Evolutionary conservation across 768 basidiomycete species (phyloP).

Genomic region (Chalciporus chontae): DNA sequence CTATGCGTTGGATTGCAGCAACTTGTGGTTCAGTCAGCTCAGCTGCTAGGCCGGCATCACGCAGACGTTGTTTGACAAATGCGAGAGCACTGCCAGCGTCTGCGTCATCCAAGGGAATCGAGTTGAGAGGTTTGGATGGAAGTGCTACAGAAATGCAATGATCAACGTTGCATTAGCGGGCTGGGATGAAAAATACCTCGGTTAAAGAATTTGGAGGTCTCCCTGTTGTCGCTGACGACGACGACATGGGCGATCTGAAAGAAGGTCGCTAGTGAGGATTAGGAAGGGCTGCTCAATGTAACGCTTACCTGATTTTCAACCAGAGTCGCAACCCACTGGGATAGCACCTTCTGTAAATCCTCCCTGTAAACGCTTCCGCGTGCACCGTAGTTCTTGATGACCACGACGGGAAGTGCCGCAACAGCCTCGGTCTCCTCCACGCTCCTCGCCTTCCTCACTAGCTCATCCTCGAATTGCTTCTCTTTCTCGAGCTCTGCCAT

Average conservation of each 20-base stretch:
- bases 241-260: slow-evolving; percentile 87
- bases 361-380: slow-evolving; percentile 57
- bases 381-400: slow-evolving; percentile 75
- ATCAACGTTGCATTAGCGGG: neutral
- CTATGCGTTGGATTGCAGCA: slow-evolving; percentile 66
- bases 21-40: slow-evolving; percentile 55
- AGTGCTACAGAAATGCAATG: slow-evolving; percentile 49
- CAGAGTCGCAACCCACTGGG: slow-evolving; percentile 81
- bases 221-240: slow-evolving; percentile 85
- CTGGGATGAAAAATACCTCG: slow-evolving; percentile 51
- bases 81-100: slow-evolving; percentile 73
- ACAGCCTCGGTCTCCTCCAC: slow-evolving; percentile 50
- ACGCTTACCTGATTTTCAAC: slow-evolving; percentile 70
- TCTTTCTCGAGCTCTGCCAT: slow-evolving; percentile 21
- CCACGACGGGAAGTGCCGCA: slow-evolving; percentile 74
- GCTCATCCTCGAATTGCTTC: slow-evolving; percentile 32
- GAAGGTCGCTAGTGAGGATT: neutral
- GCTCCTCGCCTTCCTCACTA: slow-evolving; percentile 27
- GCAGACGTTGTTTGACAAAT: slow-evolving; percentile 78
- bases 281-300: neutral
- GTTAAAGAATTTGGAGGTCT: slow-evolving; percentile 79
- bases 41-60: slow-evolving; percentile 49
- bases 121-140: slow-evolving; percentile 76
- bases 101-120: slow-evolving; percentile 82
- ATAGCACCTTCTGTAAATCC: slow-evolving; percentile 69